Base-by-base conservation (phyloP, 805 yeast genomes). In the Candida insectorum region DNA sequence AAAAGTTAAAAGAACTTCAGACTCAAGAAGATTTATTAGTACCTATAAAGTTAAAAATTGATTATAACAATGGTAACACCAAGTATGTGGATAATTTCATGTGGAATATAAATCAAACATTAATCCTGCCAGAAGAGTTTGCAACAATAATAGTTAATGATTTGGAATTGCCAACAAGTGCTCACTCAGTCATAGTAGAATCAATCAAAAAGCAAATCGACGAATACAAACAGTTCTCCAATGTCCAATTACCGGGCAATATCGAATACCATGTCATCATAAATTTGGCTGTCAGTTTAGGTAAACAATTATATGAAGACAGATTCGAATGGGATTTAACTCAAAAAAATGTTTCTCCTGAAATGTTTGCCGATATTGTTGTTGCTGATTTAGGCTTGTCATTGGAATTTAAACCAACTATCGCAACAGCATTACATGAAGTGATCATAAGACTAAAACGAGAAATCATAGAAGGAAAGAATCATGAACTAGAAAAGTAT, bases 321-420 rank as follows among this genome's bases (percentile, higher is more conserved):
- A 83, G 84, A 54, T 82, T 93, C 44, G 97, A 93, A 59, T 91
- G 97, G 97, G 94, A 93, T 51, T 65, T 93, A 52, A 23, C 51
- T 21, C 69, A 65, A 39, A 55, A 58, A 8, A 63, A 64, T 5
- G 52, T 84, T 15, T 75, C 87, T 1, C 97, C 98, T 0, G 96
- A 88, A 54, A 62, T 62, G 33, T 93, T 93, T 65, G 95, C 97
- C 0, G 73, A 70, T 38, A 72, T 74, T 6, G 87, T 91, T 3
- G 96, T 86, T 4, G 71, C 77, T 24, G 98, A 93, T 49, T 56
- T 93, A 57, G 96, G 96, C 0, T 61, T 93, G 20, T 65, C 81
- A 2, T 73, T 86, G 28, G 98, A 93, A 56, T 93, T 91, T 52
- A 74, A 78, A 40, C 91, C 95, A 0, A 95, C 96, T 0, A 85